phyloP scores from a whole-genome alignment of 768 basidiomycete genomes.

The Leccinellum albellum region DNA sequence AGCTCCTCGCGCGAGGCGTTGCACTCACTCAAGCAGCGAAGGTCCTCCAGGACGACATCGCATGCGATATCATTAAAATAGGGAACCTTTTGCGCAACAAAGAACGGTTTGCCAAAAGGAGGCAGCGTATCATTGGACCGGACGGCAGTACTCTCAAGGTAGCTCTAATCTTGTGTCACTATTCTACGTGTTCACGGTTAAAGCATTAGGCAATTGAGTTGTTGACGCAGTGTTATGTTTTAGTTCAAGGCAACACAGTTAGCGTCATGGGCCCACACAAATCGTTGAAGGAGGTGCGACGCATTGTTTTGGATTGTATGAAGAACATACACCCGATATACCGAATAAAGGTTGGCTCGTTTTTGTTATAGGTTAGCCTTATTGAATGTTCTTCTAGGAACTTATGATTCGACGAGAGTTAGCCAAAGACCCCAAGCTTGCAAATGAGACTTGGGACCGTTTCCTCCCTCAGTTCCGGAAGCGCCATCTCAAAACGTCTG shows the following conservation, averaged over 20 bases:
- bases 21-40: slow-evolving; percentile 81
- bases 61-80: slow-evolving; percentile 98
- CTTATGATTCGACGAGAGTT: slow-evolving; percentile 98
- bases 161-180: not conserved
- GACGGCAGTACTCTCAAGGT: slow-evolving; percentile 98
- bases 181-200: slow-evolving; percentile 1
- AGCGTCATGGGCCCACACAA: slow-evolving; percentile 98
- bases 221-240: slow-evolving; percentile 92
- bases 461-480: slow-evolving; percentile 97
- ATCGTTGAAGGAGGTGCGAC: slow-evolving; percentile 89
- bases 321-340: slow-evolving; percentile 99
- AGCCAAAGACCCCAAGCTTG: slow-evolving; percentile 96
- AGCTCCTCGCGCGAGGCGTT: slow-evolving; percentile 91
- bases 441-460: slow-evolving; percentile 91
- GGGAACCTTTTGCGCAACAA: slow-evolving; percentile 92
- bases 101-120: slow-evolving; percentile 91
- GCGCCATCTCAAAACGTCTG: slow-evolving; percentile 86
- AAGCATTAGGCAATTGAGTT: slow-evolving; percentile 85
- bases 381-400: slow-evolving; percentile 51
- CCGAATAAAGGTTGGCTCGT: slow-evolving; percentile 76
- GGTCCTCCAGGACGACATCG: slow-evolving; percentile 82
- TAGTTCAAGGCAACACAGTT: slow-evolving; percentile 97
- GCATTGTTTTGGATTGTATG: slow-evolving; percentile 99
- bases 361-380: not conserved
- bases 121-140: slow-evolving; percentile 96